These are phyloP conservation scores for Rhizopogon sp. DNA, from an alignment of 768 basidiomycete species.

Conservation along the genomic window DNA sequence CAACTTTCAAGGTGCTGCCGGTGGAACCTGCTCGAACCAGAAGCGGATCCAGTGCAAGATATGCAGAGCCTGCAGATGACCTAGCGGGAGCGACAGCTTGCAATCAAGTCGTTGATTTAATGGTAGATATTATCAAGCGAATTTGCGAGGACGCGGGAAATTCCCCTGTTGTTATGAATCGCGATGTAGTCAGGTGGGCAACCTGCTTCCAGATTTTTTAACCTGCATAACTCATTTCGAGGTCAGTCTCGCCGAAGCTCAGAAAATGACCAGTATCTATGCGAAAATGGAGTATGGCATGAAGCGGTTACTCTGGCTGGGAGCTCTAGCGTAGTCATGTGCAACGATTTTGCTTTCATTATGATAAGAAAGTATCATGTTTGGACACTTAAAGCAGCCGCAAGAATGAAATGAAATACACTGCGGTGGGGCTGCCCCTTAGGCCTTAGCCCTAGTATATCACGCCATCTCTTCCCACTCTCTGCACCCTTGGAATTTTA, in stretches of 20 bases:
- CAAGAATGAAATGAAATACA: not conserved
- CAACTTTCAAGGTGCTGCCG: conserved; percentile 77
- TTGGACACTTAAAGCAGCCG: not conserved
- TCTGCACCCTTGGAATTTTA: too few species aligned
- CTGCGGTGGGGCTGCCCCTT: too few species aligned
- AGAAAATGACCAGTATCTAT: conserved; percentile 78
- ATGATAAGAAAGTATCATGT: too few species aligned
- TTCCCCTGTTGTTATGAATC: conserved; percentile 41
- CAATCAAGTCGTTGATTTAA: conserved; percentile 68
- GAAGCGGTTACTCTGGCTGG: conserved; percentile 86
- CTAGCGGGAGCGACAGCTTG: conserved; percentile 61
- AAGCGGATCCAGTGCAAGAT: conserved; percentile 32
- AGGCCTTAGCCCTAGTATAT: too few species aligned
- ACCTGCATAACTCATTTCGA: not conserved
- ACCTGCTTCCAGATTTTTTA: not conserved
- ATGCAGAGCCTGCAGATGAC: conserved; percentile 58
- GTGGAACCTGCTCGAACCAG: conserved; percentile 55
- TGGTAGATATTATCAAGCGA: conserved; percentile 63
- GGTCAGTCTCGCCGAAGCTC: conserved; percentile 73
- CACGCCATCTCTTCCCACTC: too few species aligned
- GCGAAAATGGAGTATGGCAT: conserved; percentile 93
- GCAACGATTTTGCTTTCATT: not conserved
- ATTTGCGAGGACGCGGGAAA: conserved; percentile 65
- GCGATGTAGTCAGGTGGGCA: conserved; percentile 74
- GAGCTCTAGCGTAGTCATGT: conserved; percentile 38